Evolutionary conservation across 441 rosid species (phyloP).

Genomic region (Bruguiera hainesii): DNA sequence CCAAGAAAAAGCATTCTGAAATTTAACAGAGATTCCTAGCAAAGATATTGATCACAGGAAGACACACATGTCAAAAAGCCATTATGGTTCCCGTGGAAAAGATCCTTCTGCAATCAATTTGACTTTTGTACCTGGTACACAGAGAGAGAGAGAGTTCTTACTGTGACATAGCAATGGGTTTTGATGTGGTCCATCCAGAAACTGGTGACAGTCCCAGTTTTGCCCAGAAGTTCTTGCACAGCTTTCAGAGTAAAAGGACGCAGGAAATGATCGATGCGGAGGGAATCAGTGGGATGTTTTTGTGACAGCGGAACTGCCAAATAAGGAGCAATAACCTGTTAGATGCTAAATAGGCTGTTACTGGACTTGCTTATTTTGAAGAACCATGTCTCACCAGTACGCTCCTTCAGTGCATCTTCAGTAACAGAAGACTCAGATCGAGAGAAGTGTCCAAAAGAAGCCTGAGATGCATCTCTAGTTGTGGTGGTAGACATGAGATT

Average conservation of each 20-base stretch:
- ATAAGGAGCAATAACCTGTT: slow-evolving; percentile 5
- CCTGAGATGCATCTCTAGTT: slow-evolving; percentile 40
- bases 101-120: too few relatives aligned
- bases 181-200: slow-evolving; percentile 99
- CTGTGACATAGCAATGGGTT: slow-evolving; percentile 92
- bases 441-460: slow-evolving; percentile 49
- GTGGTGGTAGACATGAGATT: slow-evolving; percentile 45
- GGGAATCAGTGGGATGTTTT: slow-evolving; percentile 72
- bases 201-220: slow-evolving; percentile 67
- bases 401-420: slow-evolving; percentile 76
- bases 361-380: neutral
- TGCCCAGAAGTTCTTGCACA: slow-evolving; percentile 90
- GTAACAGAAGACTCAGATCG: slow-evolving; percentile 60
- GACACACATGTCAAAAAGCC: neutral
- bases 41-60: neutral
- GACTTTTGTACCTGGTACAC: too few relatives aligned
- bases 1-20: slow-evolving; percentile 13
- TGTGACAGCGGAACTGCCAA: slow-evolving; percentile 84
- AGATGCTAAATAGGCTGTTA: slow-evolving; percentile 8
- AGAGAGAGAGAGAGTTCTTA: slow-evolving; percentile 35
- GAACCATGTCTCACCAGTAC: slow-evolving; percentile 57
- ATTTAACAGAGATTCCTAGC: neutral
- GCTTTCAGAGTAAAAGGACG: slow-evolving; percentile 97
- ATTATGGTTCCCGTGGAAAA: neutral
- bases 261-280: slow-evolving; percentile 77